Conservation (phyloP, 1,284 basidiomycete genomes). For the Phellopilus nigrolimitatus region DNA sequence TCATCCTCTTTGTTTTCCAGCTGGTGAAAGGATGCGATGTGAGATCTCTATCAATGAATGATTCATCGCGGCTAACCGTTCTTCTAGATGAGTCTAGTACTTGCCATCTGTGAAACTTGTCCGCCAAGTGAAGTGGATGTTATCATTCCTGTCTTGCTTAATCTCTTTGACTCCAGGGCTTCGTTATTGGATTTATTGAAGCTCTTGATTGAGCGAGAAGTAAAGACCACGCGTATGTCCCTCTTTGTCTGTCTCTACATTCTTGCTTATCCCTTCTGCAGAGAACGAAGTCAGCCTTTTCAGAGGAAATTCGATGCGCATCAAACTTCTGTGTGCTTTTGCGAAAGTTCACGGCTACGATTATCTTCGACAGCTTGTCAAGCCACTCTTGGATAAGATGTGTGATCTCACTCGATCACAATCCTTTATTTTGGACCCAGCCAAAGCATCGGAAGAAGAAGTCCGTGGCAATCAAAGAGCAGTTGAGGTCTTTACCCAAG, state of each 20-base stretch:
- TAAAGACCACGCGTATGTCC: slow-evolving; percentile 63
- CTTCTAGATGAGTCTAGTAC: slow-evolving; percentile 63
- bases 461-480: slow-evolving; percentile 66
- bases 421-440: slow-evolving; percentile 77
- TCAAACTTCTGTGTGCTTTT: slow-evolving; percentile 79
- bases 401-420: slow-evolving; percentile 65
- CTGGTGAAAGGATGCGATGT: slow-evolving; percentile 73
- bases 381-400: slow-evolving; percentile 75
- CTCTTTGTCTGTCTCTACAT: not conserved
- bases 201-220: slow-evolving; percentile 80
- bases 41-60: slow-evolving; percentile 25
- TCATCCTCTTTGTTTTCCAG: slow-evolving; percentile 33
- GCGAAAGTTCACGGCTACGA: slow-evolving; percentile 85
- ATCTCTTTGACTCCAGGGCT: slow-evolving; percentile 78
- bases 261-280: slow-evolving; percentile 28
- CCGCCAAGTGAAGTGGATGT: slow-evolving; percentile 75
- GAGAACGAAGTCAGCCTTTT: slow-evolving; percentile 79
- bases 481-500: slow-evolving; percentile 69
- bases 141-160: slow-evolving; percentile 82
- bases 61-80: not conserved
- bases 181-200: slow-evolving; percentile 74
- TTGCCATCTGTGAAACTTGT: slow-evolving; percentile 85
- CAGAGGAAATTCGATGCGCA: slow-evolving; percentile 82
- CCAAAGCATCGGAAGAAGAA: slow-evolving; percentile 57
- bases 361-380: slow-evolving; percentile 75